A percentile compares a stretch with the other conserved stretches of the same genome.
Evolutionary conservation across 305 asterid species (phyloP).

Genomic region (Fraxinus velutina): DNA sequence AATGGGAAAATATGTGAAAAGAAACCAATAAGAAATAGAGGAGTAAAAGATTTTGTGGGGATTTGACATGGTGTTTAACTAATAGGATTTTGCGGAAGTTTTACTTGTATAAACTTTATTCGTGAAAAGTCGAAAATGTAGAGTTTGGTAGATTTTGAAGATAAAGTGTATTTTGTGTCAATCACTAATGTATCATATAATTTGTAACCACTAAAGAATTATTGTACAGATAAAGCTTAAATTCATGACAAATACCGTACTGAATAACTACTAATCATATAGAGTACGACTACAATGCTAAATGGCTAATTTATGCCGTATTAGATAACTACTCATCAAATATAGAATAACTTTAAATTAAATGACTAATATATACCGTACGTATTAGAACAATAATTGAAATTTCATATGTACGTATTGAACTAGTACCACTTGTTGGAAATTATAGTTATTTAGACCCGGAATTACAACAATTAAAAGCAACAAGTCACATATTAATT

Average conservation of each 20-base stretch:
- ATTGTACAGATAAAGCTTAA: background rate
- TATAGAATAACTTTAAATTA: too few relatives aligned
- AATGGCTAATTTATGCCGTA: background rate
- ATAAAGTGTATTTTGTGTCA: background rate
- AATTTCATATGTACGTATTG: background rate
- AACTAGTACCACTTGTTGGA: background rate
- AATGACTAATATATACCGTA: too few relatives aligned
- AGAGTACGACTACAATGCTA: background rate
- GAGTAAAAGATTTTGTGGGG: background rate
- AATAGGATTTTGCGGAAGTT: background rate
- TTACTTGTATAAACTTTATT: background rate
- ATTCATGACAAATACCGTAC: background rate
- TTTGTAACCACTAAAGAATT: background rate
- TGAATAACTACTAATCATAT: background rate
- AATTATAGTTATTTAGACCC: background rate
- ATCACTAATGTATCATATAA: background rate
- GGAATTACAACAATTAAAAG: background rate
- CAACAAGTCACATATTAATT: background rate
- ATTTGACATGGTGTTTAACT: background rate
- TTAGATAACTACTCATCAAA: too few relatives aligned
- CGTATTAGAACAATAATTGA: background rate
- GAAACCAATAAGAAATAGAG: background rate
- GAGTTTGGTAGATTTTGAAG: background rate
- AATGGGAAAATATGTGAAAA: background rate
- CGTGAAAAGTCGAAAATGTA: background rate